These are phyloP conservation scores for Fusarium nodosum DNA, from an alignment of 2,329 filamentous ascomycete species.

Conservation along the genomic window DNA sequence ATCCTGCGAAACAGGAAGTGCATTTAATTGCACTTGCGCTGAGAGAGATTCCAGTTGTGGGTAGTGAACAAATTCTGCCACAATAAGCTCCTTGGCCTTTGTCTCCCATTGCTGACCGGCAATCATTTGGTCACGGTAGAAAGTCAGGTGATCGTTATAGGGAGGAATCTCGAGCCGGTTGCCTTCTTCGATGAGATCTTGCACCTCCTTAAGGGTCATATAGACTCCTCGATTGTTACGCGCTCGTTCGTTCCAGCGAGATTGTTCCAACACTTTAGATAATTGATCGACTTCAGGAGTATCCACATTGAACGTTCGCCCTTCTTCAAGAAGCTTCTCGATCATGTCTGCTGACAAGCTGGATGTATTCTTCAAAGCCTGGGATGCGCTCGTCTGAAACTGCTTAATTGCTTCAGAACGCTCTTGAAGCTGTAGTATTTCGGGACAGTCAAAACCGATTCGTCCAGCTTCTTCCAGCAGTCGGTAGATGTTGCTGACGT, in stretches of 20 bases:
- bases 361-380: conserved; percentile 75
- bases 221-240: conserved; percentile 72
- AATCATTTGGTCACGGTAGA: conserved; percentile 80
- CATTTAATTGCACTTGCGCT: conserved; percentile 77
- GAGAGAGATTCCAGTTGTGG: conserved; percentile 94
- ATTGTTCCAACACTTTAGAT: conserved; percentile 83
- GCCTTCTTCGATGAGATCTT: conserved; percentile 82
- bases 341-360: conserved; percentile 78
- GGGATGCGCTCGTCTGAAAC: conserved; percentile 83
- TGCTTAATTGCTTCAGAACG: conserved; percentile 85
- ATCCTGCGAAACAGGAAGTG: conserved; percentile 83
- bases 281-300: conserved; percentile 89
- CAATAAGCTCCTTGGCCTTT: conserved; percentile 92
- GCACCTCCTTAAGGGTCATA: conserved; percentile 82
- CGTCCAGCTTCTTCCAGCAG: conserved; percentile 86
- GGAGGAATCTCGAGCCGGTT: conserved; percentile 81
- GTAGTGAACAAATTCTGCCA: conserved; percentile 92
- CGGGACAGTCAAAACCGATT: conserved; percentile 92
- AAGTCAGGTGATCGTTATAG: conserved; percentile 83
- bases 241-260: conserved; percentile 89
- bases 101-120: conserved; percentile 90
- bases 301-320: conserved; percentile 90
- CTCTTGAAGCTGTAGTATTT: conserved; percentile 88
- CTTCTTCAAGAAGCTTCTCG: conserved; percentile 91
- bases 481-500: conserved; percentile 87